phyloP scores from a whole-genome alignment of 1,284 basidiomycete species.

The Tilletia walkeri region DNA sequence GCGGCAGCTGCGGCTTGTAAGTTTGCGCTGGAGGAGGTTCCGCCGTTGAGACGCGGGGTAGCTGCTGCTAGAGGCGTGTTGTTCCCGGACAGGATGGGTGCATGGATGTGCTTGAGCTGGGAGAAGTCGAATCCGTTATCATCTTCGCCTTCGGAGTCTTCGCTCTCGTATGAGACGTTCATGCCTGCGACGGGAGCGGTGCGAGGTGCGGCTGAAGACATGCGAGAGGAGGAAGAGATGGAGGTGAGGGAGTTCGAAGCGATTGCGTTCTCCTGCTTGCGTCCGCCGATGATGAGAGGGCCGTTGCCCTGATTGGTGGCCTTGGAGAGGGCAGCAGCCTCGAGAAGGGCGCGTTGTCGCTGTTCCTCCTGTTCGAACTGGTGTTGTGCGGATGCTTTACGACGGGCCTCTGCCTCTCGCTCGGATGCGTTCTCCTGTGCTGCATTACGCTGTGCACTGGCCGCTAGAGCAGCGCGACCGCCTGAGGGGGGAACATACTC shows the following conservation, averaged over 20 bases:
- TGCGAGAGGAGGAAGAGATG: slow-evolving; percentile 54
- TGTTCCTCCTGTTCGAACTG: slow-evolving; percentile 48
- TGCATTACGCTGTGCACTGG: slow-evolving; percentile 48
- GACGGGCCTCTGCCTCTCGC: slow-evolving; percentile 36
- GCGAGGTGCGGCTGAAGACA: slow-evolving; percentile 29
- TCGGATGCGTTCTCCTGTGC: slow-evolving; percentile 35
- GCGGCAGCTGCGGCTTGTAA: background rate
- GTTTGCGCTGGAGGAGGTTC: background rate
- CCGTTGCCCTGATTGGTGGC: background rate
- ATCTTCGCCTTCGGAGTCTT: slow-evolving; percentile 63
- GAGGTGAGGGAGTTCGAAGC: slow-evolving; percentile 35
- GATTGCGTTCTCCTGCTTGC: background rate
- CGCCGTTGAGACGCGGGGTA: background rate
- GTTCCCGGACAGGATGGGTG: background rate
- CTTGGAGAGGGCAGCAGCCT: slow-evolving; percentile 4
- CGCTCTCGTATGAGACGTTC: slow-evolving; percentile 40
- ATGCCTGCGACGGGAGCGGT: slow-evolving; percentile 5
- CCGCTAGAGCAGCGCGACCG: slow-evolving; percentile 50
- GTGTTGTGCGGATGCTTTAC: slow-evolving; percentile 36
- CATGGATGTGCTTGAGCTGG: slow-evolving; percentile 13
- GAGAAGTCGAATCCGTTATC: slow-evolving; percentile 59
- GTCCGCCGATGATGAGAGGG: background rate
- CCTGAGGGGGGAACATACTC: slow-evolving; percentile 25
- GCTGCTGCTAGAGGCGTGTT: background rate
- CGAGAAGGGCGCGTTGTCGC: slow-evolving; percentile 37